Evolutionary conservation across 805 yeast genomes (phyloP), one percentile per base, ranked within the genome.

Genomic region (Wickerhamomyces tratensis): DNA sequence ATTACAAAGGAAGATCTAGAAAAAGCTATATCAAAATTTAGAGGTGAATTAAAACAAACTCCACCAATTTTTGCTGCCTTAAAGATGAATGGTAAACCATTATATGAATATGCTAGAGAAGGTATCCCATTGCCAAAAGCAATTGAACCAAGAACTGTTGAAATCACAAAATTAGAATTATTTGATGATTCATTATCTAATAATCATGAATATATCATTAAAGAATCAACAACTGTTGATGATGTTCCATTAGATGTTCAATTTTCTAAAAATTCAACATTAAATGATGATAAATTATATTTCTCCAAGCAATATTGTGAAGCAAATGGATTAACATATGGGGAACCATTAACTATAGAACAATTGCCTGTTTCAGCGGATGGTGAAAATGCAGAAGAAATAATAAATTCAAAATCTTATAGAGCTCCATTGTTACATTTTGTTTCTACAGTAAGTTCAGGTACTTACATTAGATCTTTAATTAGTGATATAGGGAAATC

Each of bases 31-130:
- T 65, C 64, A 6, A 80, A 80, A 61, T 88, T 93, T 56, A 65
- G 77, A n/a, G 98, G 98, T 0, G 72, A 77, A 13, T 65, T 89
- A 41, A 72, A 72, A 51, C 99, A 93, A 62, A 82, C 94, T 1
- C 98, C 99, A 11, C 98, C 99, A 0, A 82, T 93, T 12, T 93
- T 77, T 61, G 86, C 96, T 14, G 98, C 98, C 0, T 67, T 94
- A 45, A 91, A 91, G 57, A 83, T 94, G 79, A 81, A 87, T 56
- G 99, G 99, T 14, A 87, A 81, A 63, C 94, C 95, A 5, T 65
- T 94, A 39, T 88, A 94, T 58, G 96, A 91, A 53, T 93, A 93
- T 59, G 98, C 98, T 2, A 72, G 98, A 48, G 76, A 83, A 48
- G 94, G 94, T 0, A 66, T 74, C 26, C 91, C 96, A 0, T 69